Base-by-base conservation (phyloP, 371 early-diverging fungal species). In the Rhizoclosmatium hyalinum region DNA sequence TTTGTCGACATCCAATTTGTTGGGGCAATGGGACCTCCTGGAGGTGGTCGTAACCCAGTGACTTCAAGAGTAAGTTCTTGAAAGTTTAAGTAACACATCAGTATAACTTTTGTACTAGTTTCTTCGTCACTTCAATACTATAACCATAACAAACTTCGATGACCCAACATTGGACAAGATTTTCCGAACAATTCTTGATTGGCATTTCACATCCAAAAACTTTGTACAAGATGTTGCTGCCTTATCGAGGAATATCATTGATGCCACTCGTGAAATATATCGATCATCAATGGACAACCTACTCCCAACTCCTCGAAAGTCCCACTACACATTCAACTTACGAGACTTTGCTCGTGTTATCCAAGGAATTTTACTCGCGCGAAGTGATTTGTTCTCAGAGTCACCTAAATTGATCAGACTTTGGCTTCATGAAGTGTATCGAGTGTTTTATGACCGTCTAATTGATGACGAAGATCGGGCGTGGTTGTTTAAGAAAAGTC, bases 1-100 rank as follows among this genome's bases (percentile, higher is more conserved):
- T 81, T 87, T 56, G 76, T 85, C 19, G 88, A 84, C 56, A 85
- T 87, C 62, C 88, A 86, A 64, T 86, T 85, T 72, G 78, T 87
- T 62, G 81, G 81, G 3, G 88, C 88, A 1, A 85, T 87, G 88
- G 88, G 85, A 8, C 84, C 86, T 21, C 85, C 87, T n/a, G 85
- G 86, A 8, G 85, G 84, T 58, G 85, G 85, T 1, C 68, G 85
- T 3, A 87, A 84, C 68, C 83, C 83, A 10, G 71, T 85, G 17
- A 87, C 85, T 0, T 77, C 84, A 0, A 65, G 86, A 45, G 82
- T 83, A 74, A 73, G 77, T 69, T 39, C 14, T 19, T 50, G 14
- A 5, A 32, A 10, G 10, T 75, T 8, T 71, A 19, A 58, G 21
- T 1, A 5, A 19, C 58, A 14, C 19, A 58, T 19, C 19, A 24